A percentile compares a stretch with the other conserved stretches of the same genome.
Conservation (phyloP, 2,329 filamentous ascomycete genomes). For the Amesomyces nigricolor region DNA sequence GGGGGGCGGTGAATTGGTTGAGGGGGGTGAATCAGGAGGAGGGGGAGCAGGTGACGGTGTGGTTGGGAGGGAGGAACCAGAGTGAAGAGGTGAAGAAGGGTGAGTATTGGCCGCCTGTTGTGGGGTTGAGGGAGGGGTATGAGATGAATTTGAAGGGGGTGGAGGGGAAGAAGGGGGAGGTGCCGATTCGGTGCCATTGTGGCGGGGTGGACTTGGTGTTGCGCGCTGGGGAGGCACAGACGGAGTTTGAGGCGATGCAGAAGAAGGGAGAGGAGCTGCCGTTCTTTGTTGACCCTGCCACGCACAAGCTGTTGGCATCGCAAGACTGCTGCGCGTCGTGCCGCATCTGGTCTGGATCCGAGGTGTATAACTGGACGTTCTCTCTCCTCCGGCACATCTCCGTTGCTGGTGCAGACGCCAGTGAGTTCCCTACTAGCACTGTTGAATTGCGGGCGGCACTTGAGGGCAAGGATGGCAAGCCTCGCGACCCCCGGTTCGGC, state of each 20-base stretch:
- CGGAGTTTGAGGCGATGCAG: conserved; percentile 27
- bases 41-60: conserved; percentile 29
- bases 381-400: conserved; percentile 36
- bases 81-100: conserved; percentile 28
- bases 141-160: conserved; percentile 17
- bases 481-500: conserved; percentile 35
- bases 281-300: conserved; percentile 39
- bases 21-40: conserved; percentile 30
- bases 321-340: conserved; percentile 47
- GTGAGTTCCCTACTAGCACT: conserved; percentile 30
- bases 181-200: conserved; percentile 43
- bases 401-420: conserved; percentile 23
- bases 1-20: conserved; percentile 45
- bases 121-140: conserved; percentile 8
- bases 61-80: conserved; percentile 13
- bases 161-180: conserved; percentile 18
- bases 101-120: conserved; percentile 29
- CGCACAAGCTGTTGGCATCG: conserved; percentile 35
- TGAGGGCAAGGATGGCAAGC: conserved; percentile 2
- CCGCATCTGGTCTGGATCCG: conserved; percentile 36
- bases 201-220: conserved; percentile 41
- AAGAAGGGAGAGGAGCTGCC: conserved; percentile 31
- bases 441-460: conserved; percentile 34
- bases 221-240: conserved; percentile 28
- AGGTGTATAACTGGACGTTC: conserved; percentile 44